phyloP scores from a whole-genome alignment of 1,284 basidiomycete species.

The Heimioporus retisporus region DNA sequence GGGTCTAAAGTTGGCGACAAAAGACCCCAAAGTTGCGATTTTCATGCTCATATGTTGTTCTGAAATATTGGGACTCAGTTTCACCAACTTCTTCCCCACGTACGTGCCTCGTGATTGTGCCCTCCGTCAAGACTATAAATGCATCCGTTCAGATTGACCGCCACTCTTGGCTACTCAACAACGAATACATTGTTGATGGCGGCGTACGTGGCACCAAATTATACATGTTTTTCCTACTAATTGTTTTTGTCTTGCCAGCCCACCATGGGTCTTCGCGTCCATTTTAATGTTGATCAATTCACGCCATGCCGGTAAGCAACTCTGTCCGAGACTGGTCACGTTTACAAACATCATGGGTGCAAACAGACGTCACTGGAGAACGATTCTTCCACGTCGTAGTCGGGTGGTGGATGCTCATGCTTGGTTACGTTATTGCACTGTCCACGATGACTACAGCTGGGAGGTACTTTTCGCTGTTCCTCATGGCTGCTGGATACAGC shows the following conservation, averaged over 20 bases:
- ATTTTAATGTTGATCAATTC: slow-evolving; percentile 68
- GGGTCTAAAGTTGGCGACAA: slow-evolving; percentile 70
- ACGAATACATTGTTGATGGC: slow-evolving; percentile 71
- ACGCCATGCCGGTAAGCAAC: slow-evolving; percentile 70
- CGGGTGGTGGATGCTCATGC: slow-evolving; percentile 68
- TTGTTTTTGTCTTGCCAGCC: too few relatives aligned
- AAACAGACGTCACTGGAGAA: slow-evolving; percentile 73
- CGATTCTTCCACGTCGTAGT: slow-evolving; percentile 74
- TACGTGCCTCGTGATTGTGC: slow-evolving; percentile 39
- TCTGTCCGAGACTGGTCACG: too few relatives aligned
- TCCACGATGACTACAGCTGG: slow-evolving; percentile 63
- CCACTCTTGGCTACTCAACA: slow-evolving; percentile 73
- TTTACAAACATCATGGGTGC: too few relatives aligned
- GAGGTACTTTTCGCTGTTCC: slow-evolving; percentile 74
- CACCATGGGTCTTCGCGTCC: slow-evolving; percentile 72
- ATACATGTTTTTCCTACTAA: too few relatives aligned
- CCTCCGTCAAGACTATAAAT: not conserved
- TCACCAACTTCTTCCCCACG: slow-evolving; percentile 83
- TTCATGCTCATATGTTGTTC: slow-evolving; percentile 67
- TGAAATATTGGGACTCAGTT: slow-evolving; percentile 72
- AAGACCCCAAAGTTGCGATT: slow-evolving; percentile 70
- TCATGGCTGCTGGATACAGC: slow-evolving; percentile 68
- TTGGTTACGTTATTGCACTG: slow-evolving; percentile 73
- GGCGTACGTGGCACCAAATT: too few relatives aligned
- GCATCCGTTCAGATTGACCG: slow-evolving; percentile 58